Conservation (phyloP, 805 yeast species). For the Kodamaea kaohsiungensis region DNA sequence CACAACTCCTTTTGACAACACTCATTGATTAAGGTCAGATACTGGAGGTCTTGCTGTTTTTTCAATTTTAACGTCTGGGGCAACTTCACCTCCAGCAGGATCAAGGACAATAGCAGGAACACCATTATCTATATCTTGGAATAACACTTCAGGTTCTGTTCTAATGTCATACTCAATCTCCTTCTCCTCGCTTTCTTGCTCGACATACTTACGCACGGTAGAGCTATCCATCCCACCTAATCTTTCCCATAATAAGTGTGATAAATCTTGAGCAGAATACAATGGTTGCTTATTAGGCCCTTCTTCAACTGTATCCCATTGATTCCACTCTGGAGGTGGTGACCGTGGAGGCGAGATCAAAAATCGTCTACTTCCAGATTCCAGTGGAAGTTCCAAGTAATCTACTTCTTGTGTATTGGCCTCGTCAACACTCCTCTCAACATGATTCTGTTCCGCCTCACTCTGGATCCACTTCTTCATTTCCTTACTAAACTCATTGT, state of each 20-base stretch:
- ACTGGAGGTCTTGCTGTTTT: conserved; percentile 13
- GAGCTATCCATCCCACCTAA: conserved; percentile 42
- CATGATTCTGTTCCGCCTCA: neutral
- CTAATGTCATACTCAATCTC: conserved; percentile 21
- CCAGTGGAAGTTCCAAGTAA: conserved; percentile 43
- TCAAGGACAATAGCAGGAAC: conserved; percentile 45
- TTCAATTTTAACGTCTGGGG: conserved; percentile 4
- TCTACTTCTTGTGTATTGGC: conserved; percentile 17
- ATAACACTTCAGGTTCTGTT: conserved; percentile 36
- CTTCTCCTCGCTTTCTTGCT: conserved; percentile 14
- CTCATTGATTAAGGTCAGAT: neutral
- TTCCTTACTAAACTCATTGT: conserved; percentile 25
- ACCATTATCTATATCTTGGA: conserved; percentile 37
- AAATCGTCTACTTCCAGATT: conserved; percentile 36
- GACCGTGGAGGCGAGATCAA: conserved; percentile 48
- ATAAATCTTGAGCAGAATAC: conserved; percentile 39
- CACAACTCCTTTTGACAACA: no score
- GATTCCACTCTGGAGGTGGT: conserved; percentile 47
- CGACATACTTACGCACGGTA: conserved; percentile 31
- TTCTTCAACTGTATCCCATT: conserved; percentile 42
- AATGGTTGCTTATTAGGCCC: conserved; percentile 40
- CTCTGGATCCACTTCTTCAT: conserved; percentile 6
- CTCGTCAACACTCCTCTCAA: neutral
- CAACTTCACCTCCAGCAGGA: conserved; percentile 15
- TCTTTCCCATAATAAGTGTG: conserved; percentile 46